phyloP scores from a whole-genome alignment of 2,329 filamentous ascomycete species.

The Mycosphaerella sp. region DNA sequence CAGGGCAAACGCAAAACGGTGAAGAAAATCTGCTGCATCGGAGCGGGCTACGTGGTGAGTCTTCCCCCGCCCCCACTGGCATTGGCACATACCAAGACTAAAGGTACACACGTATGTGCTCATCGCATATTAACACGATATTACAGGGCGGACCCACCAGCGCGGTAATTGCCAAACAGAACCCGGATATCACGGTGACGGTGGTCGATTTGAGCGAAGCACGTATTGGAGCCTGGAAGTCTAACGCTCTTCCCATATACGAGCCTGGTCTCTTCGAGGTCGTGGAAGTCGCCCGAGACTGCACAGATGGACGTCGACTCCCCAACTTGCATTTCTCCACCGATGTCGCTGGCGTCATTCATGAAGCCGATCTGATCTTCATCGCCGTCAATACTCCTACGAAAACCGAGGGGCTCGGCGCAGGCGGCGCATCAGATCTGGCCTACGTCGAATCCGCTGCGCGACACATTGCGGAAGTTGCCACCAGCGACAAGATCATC shows the following conservation, averaged over 20 bases:
- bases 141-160: slow-evolving; percentile 63
- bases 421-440: slow-evolving; percentile 66
- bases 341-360: slow-evolving; percentile 55
- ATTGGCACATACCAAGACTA: not conserved
- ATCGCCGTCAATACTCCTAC: slow-evolving; percentile 75
- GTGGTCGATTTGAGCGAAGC: slow-evolving; percentile 64
- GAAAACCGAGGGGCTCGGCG: slow-evolving; percentile 62
- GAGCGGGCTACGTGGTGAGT: slow-evolving; percentile 67
- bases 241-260: slow-evolving; percentile 65
- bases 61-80: not conserved
- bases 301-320: slow-evolving; percentile 17
- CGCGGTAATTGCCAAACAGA: slow-evolving; percentile 66
- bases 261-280: slow-evolving; percentile 66
- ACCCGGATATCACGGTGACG: slow-evolving; percentile 62
- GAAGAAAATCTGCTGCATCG: slow-evolving; percentile 62
- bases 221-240: slow-evolving; percentile 68
- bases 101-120: not conserved
- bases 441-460: slow-evolving; percentile 64
- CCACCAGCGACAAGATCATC: slow-evolving; percentile 62
- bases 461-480: slow-evolving; percentile 59
- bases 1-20: slow-evolving; percentile 9
- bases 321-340: slow-evolving; percentile 70
- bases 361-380: slow-evolving; percentile 65
- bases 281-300: slow-evolving; percentile 55
- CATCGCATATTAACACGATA: slow-evolving; percentile 1